Percentiles rank a stretch among this genome's conserved stretches.
These are phyloP conservation scores for Fusarium oligoseptatum DNA, from an alignment of 2,329 filamentous ascomycete species.

Conservation along the genomic window DNA sequence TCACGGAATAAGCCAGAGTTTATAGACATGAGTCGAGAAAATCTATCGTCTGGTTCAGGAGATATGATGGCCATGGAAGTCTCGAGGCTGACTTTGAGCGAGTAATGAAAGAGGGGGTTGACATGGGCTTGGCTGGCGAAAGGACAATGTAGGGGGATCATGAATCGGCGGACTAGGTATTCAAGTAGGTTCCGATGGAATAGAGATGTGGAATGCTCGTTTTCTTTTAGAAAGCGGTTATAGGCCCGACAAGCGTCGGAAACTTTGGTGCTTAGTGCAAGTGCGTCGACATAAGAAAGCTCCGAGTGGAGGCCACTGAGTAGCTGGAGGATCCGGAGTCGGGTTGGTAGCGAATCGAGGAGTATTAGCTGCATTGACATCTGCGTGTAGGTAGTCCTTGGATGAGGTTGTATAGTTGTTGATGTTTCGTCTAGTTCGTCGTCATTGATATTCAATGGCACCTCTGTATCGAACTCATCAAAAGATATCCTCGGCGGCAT, in stretches of 20 bases:
- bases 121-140: slow-evolving; percentile 58
- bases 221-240: slow-evolving; percentile 35
- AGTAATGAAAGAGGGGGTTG: slow-evolving; percentile 64
- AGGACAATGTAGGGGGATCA: slow-evolving; percentile 66
- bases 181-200: slow-evolving; percentile 65
- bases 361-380: slow-evolving; percentile 54
- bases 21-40: slow-evolving; percentile 52
- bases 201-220: slow-evolving; percentile 29
- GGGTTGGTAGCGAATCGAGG: slow-evolving; percentile 52
- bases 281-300: slow-evolving; percentile 51
- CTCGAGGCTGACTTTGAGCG: slow-evolving; percentile 62
- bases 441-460: slow-evolving; percentile 55
- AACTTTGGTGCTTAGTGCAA: slow-evolving; percentile 52
- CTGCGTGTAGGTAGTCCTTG: slow-evolving; percentile 37
- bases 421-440: slow-evolving; percentile 7
- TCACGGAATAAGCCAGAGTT: slow-evolving; percentile 59
- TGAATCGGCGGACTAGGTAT: slow-evolving; percentile 65
- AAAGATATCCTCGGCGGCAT: slow-evolving; percentile 56
- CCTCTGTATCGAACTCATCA: slow-evolving; percentile 56
- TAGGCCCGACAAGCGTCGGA: slow-evolving; percentile 43
- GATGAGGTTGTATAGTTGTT: neutral
- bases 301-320: slow-evolving; percentile 52
- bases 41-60: slow-evolving; percentile 53
- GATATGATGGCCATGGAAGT: slow-evolving; percentile 53
- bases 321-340: slow-evolving; percentile 52